Percentiles rank a stretch among this genome's conserved stretches.
Evolutionary conservation across 2,329 filamentous ascomycete species (phyloP).

Genomic region (Pyrenophora teres): DNA sequence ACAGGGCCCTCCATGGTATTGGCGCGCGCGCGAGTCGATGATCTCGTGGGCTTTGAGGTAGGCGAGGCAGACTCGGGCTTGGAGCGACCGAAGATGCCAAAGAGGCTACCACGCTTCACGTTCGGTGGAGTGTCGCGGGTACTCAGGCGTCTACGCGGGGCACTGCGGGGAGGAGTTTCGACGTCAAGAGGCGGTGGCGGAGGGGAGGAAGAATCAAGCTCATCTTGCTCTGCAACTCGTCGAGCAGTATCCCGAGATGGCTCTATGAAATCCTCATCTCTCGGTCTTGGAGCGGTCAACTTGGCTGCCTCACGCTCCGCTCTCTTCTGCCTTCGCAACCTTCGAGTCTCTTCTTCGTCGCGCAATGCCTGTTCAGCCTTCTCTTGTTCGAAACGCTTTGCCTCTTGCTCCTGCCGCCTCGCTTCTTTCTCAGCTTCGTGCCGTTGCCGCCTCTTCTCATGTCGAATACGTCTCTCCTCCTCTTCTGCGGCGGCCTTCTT

Average conservation of each 20-base stretch:
- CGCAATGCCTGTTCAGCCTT: constrained; percentile 19
- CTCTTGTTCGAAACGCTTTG: constrained; percentile 18
- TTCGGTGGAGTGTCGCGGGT: constrained; percentile 35
- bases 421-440: constrained; percentile 37
- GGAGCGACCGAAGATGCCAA: constrained; percentile 41
- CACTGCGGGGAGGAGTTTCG: constrained; percentile 27
- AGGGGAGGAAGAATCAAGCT: constrained; percentile 12
- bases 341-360: constrained; percentile 33
- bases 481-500: constrained; percentile 29
- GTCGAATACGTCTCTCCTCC: constrained; percentile 35
- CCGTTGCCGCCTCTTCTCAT: constrained; percentile 29
- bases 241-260: constrained; percentile 33
- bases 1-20: constrained; percentile 29
- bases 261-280: constrained; percentile 16
- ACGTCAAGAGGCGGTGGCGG: constrained; percentile 23
- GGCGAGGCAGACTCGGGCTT: constrained; percentile 36
- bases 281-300: constrained; percentile 14
- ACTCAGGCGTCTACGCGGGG: constrained; percentile 31
- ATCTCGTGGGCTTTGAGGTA: constrained; percentile 30
- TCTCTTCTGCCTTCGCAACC: constrained; percentile 30
- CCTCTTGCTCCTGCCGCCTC: constrained; percentile 18
- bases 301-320: constrained; percentile 37
- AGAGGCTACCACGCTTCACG: constrained; percentile 34
- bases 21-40: constrained; percentile 28
- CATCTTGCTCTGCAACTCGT: constrained; percentile 23